phyloP scores from a whole-genome alignment of 306 rosid genomes.

The Arachis hypogaea region DNA sequence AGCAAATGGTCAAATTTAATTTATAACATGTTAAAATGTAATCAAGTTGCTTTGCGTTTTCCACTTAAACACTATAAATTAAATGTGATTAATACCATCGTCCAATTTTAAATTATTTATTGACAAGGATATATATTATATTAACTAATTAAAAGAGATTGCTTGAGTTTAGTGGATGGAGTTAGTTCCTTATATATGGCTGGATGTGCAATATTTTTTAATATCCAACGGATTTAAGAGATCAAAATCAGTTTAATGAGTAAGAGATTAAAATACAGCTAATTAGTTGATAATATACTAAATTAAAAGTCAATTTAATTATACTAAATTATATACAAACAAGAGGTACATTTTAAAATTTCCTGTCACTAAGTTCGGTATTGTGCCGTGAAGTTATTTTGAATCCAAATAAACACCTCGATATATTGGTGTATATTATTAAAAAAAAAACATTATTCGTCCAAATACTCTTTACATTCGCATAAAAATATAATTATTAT shows the following conservation, averaged over 20 bases:
- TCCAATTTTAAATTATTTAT: not conserved
- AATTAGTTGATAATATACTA: not conserved
- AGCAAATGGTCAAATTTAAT: conserved; percentile 23
- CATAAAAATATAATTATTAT: no score
- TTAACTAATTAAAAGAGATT: not conserved
- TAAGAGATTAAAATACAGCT: not conserved
- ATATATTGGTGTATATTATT: no score
- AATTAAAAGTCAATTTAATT: not conserved
- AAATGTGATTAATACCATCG: not conserved
- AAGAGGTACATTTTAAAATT: not conserved
- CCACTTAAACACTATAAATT: conserved; percentile 6
- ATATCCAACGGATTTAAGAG: not conserved
- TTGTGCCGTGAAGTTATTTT: not conserved
- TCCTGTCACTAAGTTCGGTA: not conserved
- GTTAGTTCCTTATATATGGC: no score
- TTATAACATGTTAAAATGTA: conserved; percentile 3
- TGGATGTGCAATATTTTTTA: no score
- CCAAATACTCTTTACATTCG: no score
- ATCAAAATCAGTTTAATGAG: not conserved
- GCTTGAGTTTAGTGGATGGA: no score
- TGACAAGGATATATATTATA: not conserved
- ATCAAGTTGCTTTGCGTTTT: conserved; percentile 21
- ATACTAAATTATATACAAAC: not conserved
- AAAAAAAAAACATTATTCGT: no score
- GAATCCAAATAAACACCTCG: not conserved